Evolutionary conservation across 768 basidiomycete genomes (phyloP).

Genomic region (Rhodotorula sphaerocarpa): DNA sequence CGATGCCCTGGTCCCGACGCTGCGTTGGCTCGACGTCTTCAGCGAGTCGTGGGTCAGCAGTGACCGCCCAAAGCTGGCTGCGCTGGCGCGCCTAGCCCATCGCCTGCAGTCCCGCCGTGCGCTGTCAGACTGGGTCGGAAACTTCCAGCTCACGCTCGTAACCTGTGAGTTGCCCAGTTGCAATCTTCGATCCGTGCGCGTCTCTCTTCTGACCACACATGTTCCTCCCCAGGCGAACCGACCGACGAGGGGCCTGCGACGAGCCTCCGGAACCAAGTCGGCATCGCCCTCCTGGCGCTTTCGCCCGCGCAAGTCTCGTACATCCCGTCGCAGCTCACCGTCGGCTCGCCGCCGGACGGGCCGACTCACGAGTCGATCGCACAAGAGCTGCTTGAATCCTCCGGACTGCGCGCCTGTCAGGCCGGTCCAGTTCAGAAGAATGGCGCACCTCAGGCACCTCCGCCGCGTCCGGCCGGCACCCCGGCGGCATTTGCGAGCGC

Average conservation of each 20-base stretch:
- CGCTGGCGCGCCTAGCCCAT: neutral
- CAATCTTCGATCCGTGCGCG: neutral
- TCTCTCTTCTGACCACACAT: neutral
- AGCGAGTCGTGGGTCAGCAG: too few relatives aligned
- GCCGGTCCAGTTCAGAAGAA: neutral
- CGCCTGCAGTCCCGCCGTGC: neutral
- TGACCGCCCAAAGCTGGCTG: neutral
- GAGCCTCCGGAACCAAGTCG: neutral
- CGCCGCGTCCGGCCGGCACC: neutral
- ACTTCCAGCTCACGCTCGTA: neutral
- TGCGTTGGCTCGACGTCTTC: constrained; percentile 20
- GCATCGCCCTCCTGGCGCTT: constrained; percentile 7
- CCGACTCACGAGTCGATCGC: neutral
- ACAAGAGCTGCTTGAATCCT: neutral
- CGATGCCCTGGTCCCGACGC: constrained; percentile 1
- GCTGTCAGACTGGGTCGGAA: neutral
- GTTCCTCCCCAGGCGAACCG: too few relatives aligned
- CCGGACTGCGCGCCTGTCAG: neutral
- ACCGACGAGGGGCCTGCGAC: too few relatives aligned
- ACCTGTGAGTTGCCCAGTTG: neutral
- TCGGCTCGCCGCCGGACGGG: constrained; percentile 3
- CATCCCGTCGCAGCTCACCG: neutral
- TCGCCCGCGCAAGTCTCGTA: constrained; percentile 20
- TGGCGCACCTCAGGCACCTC: neutral
- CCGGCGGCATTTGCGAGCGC: constrained; percentile 4